Percentiles rank a stretch among this genome's conserved stretches.
Evolutionary conservation across 2,329 filamentous ascomycete species (phyloP).

Genomic region (Rachicladosporium sp.): DNA sequence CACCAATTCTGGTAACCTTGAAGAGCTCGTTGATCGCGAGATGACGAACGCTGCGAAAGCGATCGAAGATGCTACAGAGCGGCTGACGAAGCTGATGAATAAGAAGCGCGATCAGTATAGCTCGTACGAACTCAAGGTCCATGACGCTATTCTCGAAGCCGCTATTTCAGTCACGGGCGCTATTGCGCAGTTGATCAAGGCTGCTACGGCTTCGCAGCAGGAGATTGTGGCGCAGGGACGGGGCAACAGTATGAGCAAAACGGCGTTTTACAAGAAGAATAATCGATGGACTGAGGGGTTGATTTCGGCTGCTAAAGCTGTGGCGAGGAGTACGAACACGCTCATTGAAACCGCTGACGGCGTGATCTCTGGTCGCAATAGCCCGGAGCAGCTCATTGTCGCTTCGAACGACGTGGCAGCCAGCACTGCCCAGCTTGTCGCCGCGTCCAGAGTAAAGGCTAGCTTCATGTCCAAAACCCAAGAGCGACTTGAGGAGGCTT

Average conservation of each 20-base stretch:
- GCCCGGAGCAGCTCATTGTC: constrained; percentile 91
- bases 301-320: constrained; percentile 93
- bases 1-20: constrained; percentile 69
- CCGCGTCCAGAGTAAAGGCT: constrained; percentile 89
- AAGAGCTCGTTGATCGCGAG: constrained; percentile 84
- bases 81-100: constrained; percentile 83
- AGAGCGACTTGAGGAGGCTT: constrained; percentile 78
- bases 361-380: constrained; percentile 82
- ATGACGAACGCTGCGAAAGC: constrained; percentile 88
- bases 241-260: constrained; percentile 60
- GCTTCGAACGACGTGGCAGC: constrained; percentile 95
- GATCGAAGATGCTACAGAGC: constrained; percentile 81
- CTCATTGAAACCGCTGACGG: constrained; percentile 97
- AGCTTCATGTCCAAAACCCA: constrained; percentile 97
- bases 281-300: constrained; percentile 98
- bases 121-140: constrained; percentile 90
- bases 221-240: constrained; percentile 93
- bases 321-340: constrained; percentile 84
- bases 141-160: constrained; percentile 87
- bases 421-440: constrained; percentile 90
- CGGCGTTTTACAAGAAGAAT: constrained; percentile 99
- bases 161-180: constrained; percentile 88
- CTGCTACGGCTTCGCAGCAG: constrained; percentile 81
- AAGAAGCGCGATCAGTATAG: constrained; percentile 94
- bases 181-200: constrained; percentile 88